These are phyloP conservation scores for Cyclostephanos tholiformis DNA, from an alignment of 108 stramenopile genomes.

Conservation along the genomic window DNA sequence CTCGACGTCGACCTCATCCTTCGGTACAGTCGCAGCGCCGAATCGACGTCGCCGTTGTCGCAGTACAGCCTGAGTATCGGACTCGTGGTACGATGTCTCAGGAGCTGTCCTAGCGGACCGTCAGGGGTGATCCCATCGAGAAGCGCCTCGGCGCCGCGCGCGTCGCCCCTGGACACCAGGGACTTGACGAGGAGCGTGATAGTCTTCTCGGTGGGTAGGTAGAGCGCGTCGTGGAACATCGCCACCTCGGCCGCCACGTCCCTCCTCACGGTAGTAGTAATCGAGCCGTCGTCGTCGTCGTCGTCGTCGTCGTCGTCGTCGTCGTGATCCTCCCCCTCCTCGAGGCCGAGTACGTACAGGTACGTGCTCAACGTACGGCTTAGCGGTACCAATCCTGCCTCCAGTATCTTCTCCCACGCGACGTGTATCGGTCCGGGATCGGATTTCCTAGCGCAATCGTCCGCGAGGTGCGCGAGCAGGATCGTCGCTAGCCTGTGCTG, in stretches of 20 bases:
- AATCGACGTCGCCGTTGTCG: slow-evolving; percentile 47
- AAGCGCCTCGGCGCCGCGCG: slow-evolving; percentile 69
- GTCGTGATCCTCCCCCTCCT: slow-evolving; percentile 12
- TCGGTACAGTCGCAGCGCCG: slow-evolving; percentile 50
- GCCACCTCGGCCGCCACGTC: slow-evolving; percentile 70
- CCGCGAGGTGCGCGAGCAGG: slow-evolving; percentile 50
- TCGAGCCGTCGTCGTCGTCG: neutral
- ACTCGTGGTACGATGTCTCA: slow-evolving; percentile 48
- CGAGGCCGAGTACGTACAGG: slow-evolving; percentile 58
- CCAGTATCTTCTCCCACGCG: slow-evolving; percentile 74
- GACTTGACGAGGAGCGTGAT: slow-evolving; percentile 63
- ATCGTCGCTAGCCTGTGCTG: slow-evolving; percentile 44
- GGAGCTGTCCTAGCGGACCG: slow-evolving; percentile 28
- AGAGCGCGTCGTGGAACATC: slow-evolving; percentile 74
- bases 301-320: neutral
- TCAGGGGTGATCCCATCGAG: slow-evolving; percentile 54
- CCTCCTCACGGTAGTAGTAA: slow-evolving; percentile 12
- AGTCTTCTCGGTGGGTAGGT: slow-evolving; percentile 78
- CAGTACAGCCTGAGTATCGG: slow-evolving; percentile 53
- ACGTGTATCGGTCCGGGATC: slow-evolving; percentile 55
- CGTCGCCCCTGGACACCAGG: slow-evolving; percentile 63
- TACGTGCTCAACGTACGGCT: slow-evolving; percentile 60
- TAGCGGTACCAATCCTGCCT: slow-evolving; percentile 56
- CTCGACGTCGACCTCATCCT: slow-evolving; percentile 49
- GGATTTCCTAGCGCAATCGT: slow-evolving; percentile 64